phyloP scores from a whole-genome alignment of 2,329 filamentous ascomycete species.

The Mycosphaerella sp. region DNA sequence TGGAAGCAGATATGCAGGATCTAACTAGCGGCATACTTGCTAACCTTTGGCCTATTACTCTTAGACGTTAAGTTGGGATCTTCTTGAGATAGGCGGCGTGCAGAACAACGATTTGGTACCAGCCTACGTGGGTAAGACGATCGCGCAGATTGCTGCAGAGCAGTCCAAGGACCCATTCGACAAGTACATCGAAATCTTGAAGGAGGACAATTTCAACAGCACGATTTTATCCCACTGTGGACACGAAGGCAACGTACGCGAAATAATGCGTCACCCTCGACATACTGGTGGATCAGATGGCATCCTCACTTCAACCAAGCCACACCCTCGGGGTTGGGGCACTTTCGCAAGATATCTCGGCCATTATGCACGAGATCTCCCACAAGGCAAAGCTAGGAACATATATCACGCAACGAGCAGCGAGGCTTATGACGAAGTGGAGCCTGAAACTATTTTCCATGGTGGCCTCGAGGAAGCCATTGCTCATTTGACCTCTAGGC shows the following conservation, averaged over 20 bases:
- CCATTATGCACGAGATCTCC: conserved; percentile 27
- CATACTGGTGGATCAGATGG: conserved; percentile 29
- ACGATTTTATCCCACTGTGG: conserved; percentile 28
- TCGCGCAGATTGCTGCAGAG: conserved; percentile 25
- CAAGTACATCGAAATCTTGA: conserved; percentile 26
- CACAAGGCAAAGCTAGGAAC: conserved; percentile 20
- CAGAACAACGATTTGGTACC: conserved; percentile 17
- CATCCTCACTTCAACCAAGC: conserved; percentile 28
- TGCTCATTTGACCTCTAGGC: conserved; percentile 26
- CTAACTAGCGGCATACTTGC: no score
- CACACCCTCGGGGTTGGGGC: conserved; percentile 29
- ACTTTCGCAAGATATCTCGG: conserved; percentile 29
- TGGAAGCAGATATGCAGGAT: no score
- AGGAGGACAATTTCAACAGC: conserved; percentile 26
- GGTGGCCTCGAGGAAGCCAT: conserved; percentile 29
- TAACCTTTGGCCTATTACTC: no score
- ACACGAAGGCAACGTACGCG: conserved; percentile 27
- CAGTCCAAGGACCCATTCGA: conserved; percentile 25
- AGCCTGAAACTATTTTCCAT: conserved; percentile 24
- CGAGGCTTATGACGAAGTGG: conserved; percentile 19
- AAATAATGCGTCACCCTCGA: conserved; percentile 26
- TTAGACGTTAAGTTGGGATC: conserved; percentile 25
- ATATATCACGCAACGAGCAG: conserved; percentile 20
- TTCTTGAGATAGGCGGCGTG: conserved; percentile 29
- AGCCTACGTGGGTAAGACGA: conserved; percentile 27